phyloP scores from a whole-genome alignment of 2,329 filamentous ascomycete genomes.

The Microdochium nivale region DNA sequence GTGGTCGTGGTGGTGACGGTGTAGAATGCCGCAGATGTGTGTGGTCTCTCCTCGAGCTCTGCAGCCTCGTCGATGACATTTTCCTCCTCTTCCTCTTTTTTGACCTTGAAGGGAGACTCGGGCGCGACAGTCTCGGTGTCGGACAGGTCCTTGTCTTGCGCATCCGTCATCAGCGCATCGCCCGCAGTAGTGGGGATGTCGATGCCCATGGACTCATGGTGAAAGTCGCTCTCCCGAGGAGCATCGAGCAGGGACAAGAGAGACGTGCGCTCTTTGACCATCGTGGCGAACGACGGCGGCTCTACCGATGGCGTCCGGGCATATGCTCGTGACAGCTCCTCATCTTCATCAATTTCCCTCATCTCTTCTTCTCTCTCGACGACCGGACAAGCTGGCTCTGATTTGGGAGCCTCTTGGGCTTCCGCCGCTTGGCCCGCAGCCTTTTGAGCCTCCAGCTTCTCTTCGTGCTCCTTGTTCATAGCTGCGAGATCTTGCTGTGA shows the following conservation, averaged over 20 bases:
- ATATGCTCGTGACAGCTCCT: constrained; percentile 30
- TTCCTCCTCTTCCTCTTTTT: constrained; percentile 4
- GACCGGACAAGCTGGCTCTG: constrained; percentile 20
- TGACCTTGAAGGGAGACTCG: constrained; percentile 5
- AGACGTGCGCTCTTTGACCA: constrained; percentile 45
- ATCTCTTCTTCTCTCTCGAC: neutral
- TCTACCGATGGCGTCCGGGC: constrained; percentile 55
- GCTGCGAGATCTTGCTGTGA: constrained; percentile 43
- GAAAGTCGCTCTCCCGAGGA: constrained; percentile 31
- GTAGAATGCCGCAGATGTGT: constrained; percentile 38
- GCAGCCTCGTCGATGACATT: constrained; percentile 1
- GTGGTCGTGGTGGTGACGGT: constrained; percentile 41
- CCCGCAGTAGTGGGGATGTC: constrained; percentile 29
- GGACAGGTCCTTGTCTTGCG: neutral
- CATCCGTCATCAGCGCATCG: constrained; percentile 1
- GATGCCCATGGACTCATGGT: constrained; percentile 24
- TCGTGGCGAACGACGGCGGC: constrained; percentile 48
- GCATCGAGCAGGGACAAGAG: constrained; percentile 54
- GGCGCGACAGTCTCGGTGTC: neutral
- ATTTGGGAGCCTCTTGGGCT: constrained; percentile 14
- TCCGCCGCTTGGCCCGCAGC: neutral
- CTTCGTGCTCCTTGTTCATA: constrained; percentile 19
- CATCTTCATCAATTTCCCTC: constrained; percentile 13
- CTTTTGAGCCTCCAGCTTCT: neutral
- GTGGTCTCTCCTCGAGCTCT: constrained; percentile 24